Evolutionary conservation across 768 basidiomycete genomes (phyloP), one percentile per base, ranked within the genome.

Genomic region (Kwoniella botswanensis): DNA sequence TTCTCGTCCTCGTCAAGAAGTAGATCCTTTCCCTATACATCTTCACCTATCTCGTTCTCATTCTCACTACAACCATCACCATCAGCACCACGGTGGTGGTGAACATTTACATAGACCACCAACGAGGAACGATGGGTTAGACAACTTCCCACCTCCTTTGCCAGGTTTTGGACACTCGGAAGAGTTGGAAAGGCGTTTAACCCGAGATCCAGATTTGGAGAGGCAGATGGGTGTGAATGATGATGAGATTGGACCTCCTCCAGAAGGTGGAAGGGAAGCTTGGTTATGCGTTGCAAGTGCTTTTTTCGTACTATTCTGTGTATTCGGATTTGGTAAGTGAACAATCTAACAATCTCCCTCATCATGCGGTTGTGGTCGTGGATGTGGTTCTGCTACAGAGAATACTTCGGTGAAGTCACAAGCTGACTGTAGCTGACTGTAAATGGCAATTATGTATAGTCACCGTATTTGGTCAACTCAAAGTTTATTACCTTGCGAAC

Each of bases 231-330:
- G 50, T 4, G 61, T 72, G 42, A 70, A 68, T 35, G 75, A 74
- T n/a, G 63, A 66, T 18, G 72, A 69, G 1, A 57, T 81, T 29
- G 79, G 77, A 55, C 78, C 78, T 12, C 78, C 82, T 21, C 82
- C 82, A 2, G 82, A 82, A 67, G 82, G 82, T 7, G 82, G 82
- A 6, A 60, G 55, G 18, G 79, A 81, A 13, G 82, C 82, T 55
- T 82, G 82, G 82, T 59, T 68, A 21, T 79, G 79, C 35, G 74
- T 82, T 17, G 70, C 63, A 46, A 71, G 74, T 24, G 75, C 77
- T 24, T 79, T 79, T 53, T 76, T 79, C 26, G 70, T 81, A 4
- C 53, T 80, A 9, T 81, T 82, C 62, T 78, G 77, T 21, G 67
- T 77, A 1, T 81, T 81, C 64, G 82, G 82, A 13, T 77, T 81